These are phyloP conservation scores for Silene coronaria DNA, from an alignment of 179 eudicot species.

Conservation along the genomic window DNA sequence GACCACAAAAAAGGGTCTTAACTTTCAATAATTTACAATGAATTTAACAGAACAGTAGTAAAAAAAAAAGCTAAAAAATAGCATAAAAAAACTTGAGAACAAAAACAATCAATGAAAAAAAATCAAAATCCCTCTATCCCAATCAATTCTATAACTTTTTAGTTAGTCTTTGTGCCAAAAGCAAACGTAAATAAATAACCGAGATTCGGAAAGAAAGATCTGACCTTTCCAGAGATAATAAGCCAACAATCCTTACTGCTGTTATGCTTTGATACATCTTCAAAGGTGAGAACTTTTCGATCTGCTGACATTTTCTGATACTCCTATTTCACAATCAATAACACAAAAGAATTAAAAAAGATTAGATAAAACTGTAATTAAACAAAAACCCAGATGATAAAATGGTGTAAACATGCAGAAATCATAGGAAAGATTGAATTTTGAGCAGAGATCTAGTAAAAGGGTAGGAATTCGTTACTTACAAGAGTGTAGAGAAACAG, in stretches of 20 bases:
- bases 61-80: too few species aligned
- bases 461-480: conserved; percentile 28
- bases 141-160: too few species aligned
- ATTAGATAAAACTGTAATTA: background rate
- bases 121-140: too few species aligned
- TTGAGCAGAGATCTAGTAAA: conserved; percentile 20
- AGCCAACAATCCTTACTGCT: conserved; percentile 65
- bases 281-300: conserved; percentile 46
- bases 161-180: too few species aligned
- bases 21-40: too few species aligned
- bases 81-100: too few species aligned
- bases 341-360: background rate
- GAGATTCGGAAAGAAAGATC: conserved; percentile 25
- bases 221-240: conserved; percentile 63
- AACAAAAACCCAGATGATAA: conserved; percentile 9
- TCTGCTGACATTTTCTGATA: conserved; percentile 45
- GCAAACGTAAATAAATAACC: too few species aligned
- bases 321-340: background rate
- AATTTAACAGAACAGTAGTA: too few species aligned
- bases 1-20: too few species aligned
- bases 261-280: conserved; percentile 62
- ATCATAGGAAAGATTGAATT: conserved; percentile 7
- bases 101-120: too few species aligned
- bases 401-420: background rate
- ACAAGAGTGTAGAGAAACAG: conserved; percentile 16